Base-by-base conservation (phyloP, 2,329 filamentous ascomycete genomes). In the Sphaerulina vaccinii region DNA sequence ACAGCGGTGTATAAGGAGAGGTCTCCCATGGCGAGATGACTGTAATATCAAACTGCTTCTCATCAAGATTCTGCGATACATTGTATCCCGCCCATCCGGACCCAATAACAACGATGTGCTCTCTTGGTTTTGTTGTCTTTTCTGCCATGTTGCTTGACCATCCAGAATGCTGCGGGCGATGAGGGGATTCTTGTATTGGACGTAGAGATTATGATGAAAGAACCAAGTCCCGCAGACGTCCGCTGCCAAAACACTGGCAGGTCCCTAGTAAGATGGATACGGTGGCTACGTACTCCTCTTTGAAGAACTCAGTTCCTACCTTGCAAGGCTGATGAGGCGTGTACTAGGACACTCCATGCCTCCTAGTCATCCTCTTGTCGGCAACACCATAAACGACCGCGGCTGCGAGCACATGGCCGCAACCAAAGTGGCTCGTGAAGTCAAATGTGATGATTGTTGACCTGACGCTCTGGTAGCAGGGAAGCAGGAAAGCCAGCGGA, bases 1-100 rank as follows among this genome's bases (percentile, higher is more conserved):
- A 65, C 1, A 76, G 63, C 5, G 74, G 73, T 0, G 73, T 76
- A 50, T 75, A 72, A 41, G 71, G 70, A 36, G 70, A 69, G 3
- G 72, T 75, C 10, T 71, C 67, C 11, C 68, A 54, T 2, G 73
- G 73, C 0, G 71, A 74, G 11, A 75, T 70, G 21, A 75, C 60
- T 0, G 67, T 71, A 36, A 75, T 64, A 39, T 68, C 61, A 56
- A 73, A 75, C 43, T 68, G 69, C 3, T 62, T 61, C 16, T 68
- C 55, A 33, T 66, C 62, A 2, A 73, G 57, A 9, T 69, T 59
- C 44, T 73, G 70, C 1, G 68, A 63, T 3, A 74, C 59, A 9
- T 68, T 70, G 52, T 67, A 73, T 23, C 71, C 72, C 33, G 68
- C 68, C 71, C 71, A 74, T 22, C 72, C 71, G 16, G 70, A 68